Evolutionary conservation across 148 eudicot species (phyloP), one percentile per base, ranked within the genome.

Genomic region (Polygonum aviculare): DNA sequence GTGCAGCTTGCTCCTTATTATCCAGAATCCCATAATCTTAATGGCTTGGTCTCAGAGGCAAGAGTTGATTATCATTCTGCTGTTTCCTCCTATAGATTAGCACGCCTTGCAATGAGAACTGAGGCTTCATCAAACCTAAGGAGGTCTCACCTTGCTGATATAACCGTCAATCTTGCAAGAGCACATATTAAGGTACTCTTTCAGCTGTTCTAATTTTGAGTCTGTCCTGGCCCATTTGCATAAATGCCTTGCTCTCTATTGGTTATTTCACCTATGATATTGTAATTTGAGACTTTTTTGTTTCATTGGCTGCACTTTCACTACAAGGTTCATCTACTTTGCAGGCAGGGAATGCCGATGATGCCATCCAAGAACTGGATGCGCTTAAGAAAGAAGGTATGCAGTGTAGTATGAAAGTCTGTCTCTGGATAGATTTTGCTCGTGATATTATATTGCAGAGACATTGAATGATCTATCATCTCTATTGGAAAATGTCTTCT

Each of bases 161-260:
- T 90, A 76, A 86, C 97, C 57, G 76, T 90, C 75, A 92, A 95
- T 84, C 81, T 95, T 86, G 93, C 99, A 60, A 95, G 99, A 78
- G 82, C 88, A 19, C 93, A 88, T 78, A 83, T 83, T 83, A 89
- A 55, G 99, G 98, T 62, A 70, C 6, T 31, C 39, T 78, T 78
- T 11, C 70, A 18, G 69, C 65, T 31, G 60, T 80, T 52, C 70
- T 59, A 19, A 36, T 15, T 31, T 36, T 33, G 72, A 67, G 21
- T 35, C 5, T 67, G 16, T 67, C 72, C 44, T 35, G 38, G 21
- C 45, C 44, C 44, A 15, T 38, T 51, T 35, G 12, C 38, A 18
- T 18, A 39, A 16, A 21, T 31, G 14, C 18, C 12, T 21, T 52
- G 33, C 63, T 35, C 21, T 63, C 74, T 44, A 67, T 2, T 45